Percentiles rank a stretch among this genome's conserved stretches.
Evolutionary conservation across 495 filamentous ascomycete genomes (phyloP).

Genomic region (Neurospora sp.): DNA sequence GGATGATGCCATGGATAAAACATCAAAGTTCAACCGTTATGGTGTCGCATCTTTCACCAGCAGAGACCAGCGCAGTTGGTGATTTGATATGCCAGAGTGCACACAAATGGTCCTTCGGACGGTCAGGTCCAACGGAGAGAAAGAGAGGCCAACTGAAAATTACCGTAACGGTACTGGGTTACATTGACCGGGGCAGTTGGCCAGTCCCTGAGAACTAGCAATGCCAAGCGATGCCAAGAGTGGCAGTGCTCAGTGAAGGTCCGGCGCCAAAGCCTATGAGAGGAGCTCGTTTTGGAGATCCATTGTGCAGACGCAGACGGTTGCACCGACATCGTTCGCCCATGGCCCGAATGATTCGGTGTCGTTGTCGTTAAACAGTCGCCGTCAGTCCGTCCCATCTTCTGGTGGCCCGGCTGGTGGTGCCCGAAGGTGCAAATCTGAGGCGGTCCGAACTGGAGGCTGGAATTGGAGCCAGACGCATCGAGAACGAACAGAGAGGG

Average conservation of each 20-base stretch:
- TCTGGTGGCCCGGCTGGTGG: neutral
- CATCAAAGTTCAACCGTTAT: neutral
- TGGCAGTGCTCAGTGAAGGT: neutral
- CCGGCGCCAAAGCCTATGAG: neutral
- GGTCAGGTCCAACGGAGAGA: neutral
- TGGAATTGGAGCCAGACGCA: neutral
- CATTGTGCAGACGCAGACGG: neutral
- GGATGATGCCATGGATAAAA: neutral
- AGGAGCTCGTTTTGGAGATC: neutral
- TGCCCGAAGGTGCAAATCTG: neutral
- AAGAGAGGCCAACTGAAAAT: neutral
- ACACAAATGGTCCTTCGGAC: neutral
- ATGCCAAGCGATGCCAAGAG: neutral
- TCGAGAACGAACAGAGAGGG: neutral
- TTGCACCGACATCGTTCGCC: neutral
- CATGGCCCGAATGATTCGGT: neutral
- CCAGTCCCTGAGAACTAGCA: neutral
- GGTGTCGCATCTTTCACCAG: neutral
- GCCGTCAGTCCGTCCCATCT: neutral
- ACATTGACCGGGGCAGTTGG: neutral
- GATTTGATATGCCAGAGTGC: neutral
- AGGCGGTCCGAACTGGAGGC: neutral
- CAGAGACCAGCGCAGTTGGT: neutral
- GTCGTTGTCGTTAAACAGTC: neutral
- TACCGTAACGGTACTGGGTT: neutral